phyloP scores from a whole-genome alignment of 495 filamentous ascomycete species.

The Patellaria atrata region DNA sequence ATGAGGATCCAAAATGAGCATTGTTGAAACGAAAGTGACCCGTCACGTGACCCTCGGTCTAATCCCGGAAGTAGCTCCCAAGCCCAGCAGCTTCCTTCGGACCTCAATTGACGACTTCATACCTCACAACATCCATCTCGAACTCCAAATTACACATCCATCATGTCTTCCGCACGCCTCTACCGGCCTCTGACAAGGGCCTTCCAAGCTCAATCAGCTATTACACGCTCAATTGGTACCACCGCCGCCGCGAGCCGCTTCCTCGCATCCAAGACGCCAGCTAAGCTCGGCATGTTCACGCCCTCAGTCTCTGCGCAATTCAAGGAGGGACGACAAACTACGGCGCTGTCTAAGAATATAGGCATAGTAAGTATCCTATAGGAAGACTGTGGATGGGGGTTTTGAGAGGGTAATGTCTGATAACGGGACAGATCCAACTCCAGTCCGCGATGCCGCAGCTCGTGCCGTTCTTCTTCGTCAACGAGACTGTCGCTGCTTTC shows the following conservation, averaged over 20 bases:
- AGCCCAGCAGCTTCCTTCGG: no score
- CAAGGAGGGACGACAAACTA: constrained; percentile 14
- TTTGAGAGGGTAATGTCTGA: neutral
- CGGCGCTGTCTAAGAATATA: constrained; percentile 2
- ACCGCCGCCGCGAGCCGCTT: no score
- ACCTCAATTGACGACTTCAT: no score
- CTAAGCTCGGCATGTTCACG: constrained; percentile 13
- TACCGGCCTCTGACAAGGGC: constrained; percentile 20
- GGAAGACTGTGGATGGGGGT: no score
- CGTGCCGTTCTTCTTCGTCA: constrained; percentile 28
- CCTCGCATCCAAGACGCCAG: no score
- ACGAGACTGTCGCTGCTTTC: constrained; percentile 25
- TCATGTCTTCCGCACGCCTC: constrained; percentile 21
- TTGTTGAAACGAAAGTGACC: no score
- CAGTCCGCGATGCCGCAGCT: constrained; percentile 28
- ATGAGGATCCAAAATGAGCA: no score
- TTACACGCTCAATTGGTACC: constrained; percentile 9
- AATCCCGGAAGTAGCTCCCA: no score
- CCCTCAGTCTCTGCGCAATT: constrained; percentile 10
- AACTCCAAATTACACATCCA: no score
- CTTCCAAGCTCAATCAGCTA: constrained; percentile 15
- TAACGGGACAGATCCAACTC: constrained; percentile 17
- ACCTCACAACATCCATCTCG: no score
- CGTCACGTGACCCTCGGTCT: no score
- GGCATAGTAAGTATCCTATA: constrained; percentile 7